Base-by-base conservation (phyloP, 768 basidiomycete species). In the Boletus sp. region DNA sequence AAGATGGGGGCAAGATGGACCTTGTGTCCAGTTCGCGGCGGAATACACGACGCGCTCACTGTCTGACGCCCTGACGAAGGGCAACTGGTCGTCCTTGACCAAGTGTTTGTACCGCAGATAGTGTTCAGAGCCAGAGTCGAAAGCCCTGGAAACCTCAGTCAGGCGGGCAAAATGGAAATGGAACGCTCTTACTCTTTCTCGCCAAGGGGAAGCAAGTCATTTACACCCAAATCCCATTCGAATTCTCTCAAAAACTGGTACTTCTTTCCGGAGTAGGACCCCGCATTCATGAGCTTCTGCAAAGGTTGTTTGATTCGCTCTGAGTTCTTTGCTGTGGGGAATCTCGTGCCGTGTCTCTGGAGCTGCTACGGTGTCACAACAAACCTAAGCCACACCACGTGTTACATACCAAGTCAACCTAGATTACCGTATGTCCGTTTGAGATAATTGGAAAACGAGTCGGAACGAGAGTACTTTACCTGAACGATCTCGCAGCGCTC, bases 311-410 rank as follows among this genome's bases (percentile, higher is more conserved):
- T 59, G 9, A 89, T 88, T 30, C 58, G 54, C 10, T 64, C 61
- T 1, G 77, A 67, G 11, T 81, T 78, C 2, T 77, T 76, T 0
- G 66, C 61, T 0, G 90, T 92, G 0, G 92, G 92, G 63, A 78
- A 92, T 33, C 92, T 83, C 1, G 89, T 83, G 3, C 90, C 91
- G 64, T 94, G 92, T 11, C 92, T 78, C 71, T 92, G 87, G 9
- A 94, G 74, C 90, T 92, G 30, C 15, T 35, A 32, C 24, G 11
- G 18, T 7, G 54, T 71, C 36, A 57, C 10, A 20, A 54, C n/a
- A 36, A 37, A 17, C n/a, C 20, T n/a, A 18, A n/a, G 10, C 17
- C n/a, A 17, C 5, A 7, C 3, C 12, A 28, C 32, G n/a, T 4
- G 14, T 18, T 11, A 55, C 72, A n/a, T 55, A 72, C 71, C 59